Percentiles rank a stretch among this genome's conserved stretches.
Conservation (phyloP, 2,329 filamentous ascomycete species). For the Fusarium cicatricum region DNA sequence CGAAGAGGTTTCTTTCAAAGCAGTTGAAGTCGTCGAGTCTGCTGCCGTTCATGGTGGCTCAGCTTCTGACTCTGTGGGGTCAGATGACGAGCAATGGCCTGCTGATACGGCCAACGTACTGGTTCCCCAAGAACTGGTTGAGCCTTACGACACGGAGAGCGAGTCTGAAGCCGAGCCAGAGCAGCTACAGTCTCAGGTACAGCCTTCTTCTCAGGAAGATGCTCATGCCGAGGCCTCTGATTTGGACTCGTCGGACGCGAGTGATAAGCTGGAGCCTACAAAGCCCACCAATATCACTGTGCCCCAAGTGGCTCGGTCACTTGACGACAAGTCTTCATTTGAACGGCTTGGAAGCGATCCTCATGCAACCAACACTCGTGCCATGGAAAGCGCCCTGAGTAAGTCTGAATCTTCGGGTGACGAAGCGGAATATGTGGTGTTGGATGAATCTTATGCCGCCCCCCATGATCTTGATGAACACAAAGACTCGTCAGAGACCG, state of each 20-base stretch:
- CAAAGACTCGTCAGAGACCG: background rate
- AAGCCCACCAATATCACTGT: background rate
- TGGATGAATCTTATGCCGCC: background rate
- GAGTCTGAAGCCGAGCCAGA: constrained; percentile 5
- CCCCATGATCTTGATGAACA: background rate
- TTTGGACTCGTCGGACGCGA: constrained; percentile 1
- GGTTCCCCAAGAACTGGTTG: background rate
- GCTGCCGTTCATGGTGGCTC: background rate
- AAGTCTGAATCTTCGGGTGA: background rate
- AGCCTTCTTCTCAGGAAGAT: background rate
- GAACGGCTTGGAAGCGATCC: background rate
- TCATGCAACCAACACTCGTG: background rate
- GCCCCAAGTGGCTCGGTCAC: background rate
- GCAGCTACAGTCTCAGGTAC: background rate
- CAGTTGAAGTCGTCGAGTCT: background rate
- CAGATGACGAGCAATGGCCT: background rate
- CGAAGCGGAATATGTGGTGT: background rate
- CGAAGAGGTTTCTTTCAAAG: background rate
- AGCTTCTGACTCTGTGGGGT: background rate
- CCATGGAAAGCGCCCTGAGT: background rate
- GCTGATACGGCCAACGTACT: background rate
- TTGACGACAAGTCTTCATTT: background rate
- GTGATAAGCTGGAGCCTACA: background rate
- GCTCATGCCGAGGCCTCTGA: background rate
- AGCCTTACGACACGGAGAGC: constrained; percentile 9